Base-by-base conservation (phyloP, 2,329 filamentous ascomycete genomes). In the Monosporascus ibericus region DNA sequence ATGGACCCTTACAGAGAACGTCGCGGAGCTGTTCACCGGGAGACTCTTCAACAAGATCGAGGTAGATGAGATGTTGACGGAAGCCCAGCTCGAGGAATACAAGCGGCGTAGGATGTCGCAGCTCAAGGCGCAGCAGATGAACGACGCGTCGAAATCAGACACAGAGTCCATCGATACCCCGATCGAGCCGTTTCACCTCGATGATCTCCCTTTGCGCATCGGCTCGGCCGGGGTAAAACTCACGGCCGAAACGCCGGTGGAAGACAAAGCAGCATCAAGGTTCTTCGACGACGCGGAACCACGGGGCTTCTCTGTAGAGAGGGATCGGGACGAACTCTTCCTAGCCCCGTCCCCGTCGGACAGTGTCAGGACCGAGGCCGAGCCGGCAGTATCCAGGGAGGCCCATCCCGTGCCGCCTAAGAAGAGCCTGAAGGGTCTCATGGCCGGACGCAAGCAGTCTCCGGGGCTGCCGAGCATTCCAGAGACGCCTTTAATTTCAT, bases 21-120 rank as follows among this genome's bases (percentile, higher is more conserved):
- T 85, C 59, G 73, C 77, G n/a, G 80, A 81, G 30, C 69, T 82
- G 11, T 74, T 85, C 53, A 77, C 71, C 42, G 75, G 76, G 18
- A 78, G 77, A 44, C 70, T 79, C 46, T 82, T 85, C 62, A 73
- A 73, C 55, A 74, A 74, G 47, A 72, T 79, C 50, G 80, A 85
- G 55, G 80, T 75, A 0, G 78, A 83, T 49, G 81, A 85, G 66
- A 81, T 83, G 70, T 65, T 84, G 14, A 78, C 80, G 11, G 75
- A 79, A 18, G 72, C 74, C 36, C 74, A 75, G 38, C 68, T 83
- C 24, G 73, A 79, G 57, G 70, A 72, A 48, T 71, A 76, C 22
- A 74, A 70, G 48, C 68, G 65, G 61, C 72, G 68, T 50, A 67
- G 72, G 18, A 64, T 70, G 38, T 68, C 68, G 25, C 66, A 69